These are phyloP conservation scores for Haplosporangium gracile DNA, from an alignment of 192 early-diverging fungal species.

Conservation along the genomic window DNA sequence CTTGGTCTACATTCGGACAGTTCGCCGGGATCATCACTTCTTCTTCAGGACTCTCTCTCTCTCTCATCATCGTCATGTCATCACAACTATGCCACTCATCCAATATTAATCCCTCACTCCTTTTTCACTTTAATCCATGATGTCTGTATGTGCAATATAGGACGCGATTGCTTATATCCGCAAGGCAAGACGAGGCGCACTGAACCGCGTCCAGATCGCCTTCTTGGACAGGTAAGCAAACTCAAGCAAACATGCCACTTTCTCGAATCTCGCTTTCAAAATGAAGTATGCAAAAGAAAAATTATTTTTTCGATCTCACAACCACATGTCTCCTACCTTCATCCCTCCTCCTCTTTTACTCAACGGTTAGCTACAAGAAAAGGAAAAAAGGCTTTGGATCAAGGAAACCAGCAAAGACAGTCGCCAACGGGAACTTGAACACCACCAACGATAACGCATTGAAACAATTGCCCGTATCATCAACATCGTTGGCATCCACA, in stretches of 20 bases:
- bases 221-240: conserved; percentile 56
- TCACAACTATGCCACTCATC: neutral
- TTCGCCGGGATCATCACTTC: neutral
- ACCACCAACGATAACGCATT: neutral
- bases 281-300: neutral
- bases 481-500: neutral
- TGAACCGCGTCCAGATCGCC: conserved; percentile 60
- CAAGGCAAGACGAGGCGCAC: conserved; percentile 51
- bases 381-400: conserved; percentile 31
- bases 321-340: neutral
- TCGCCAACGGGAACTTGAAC: neutral
- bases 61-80: neutral
- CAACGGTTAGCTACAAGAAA: conserved; percentile 29
- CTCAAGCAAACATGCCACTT: neutral
- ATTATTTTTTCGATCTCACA: neutral
- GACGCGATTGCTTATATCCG: conserved; percentile 60
- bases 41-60: neutral
- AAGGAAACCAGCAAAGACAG: conserved; percentile 14
- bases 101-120: neutral
- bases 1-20: neutral
- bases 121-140: neutral
- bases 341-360: neutral
- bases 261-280: neutral
- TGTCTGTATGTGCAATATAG: conserved; percentile 19
- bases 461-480: neutral